phyloP scores from a whole-genome alignment of 768 basidiomycete species.

The Exidia glandulosa region DNA sequence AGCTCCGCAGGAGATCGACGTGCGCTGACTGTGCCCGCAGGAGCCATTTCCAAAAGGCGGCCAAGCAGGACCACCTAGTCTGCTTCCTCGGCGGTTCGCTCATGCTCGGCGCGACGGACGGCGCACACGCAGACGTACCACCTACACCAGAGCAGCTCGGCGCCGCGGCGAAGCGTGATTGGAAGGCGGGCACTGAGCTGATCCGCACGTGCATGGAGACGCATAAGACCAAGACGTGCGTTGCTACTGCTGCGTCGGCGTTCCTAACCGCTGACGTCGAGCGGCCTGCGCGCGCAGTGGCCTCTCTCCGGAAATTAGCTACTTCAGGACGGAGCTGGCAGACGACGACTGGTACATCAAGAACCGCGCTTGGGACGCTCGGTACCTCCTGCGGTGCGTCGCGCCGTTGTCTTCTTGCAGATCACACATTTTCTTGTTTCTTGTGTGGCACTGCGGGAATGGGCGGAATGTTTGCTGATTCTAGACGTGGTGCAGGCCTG shows the following conservation, averaged over 20 bases:
- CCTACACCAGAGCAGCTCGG: slow-evolving; percentile 56
- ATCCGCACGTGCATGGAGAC: slow-evolving; percentile 83
- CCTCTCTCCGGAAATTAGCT: slow-evolving; percentile 79
- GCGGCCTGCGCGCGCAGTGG: slow-evolving; percentile 37
- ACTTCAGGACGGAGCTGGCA: slow-evolving; percentile 51
- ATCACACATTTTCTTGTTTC: not conserved
- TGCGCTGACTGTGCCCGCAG: not conserved
- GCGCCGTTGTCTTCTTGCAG: not conserved
- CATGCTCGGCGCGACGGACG: slow-evolving; percentile 76
- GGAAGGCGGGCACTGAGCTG: slow-evolving; percentile 69
- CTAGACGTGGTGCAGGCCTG: slow-evolving; percentile 44
- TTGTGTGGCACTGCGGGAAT: not conserved
- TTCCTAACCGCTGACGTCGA: not conserved
- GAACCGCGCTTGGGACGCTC: slow-evolving; percentile 53
- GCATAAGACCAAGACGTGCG: slow-evolving; percentile 73
- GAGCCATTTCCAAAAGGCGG: not conserved
- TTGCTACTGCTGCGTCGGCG: slow-evolving; percentile 5
- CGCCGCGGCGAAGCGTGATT: slow-evolving; percentile 56
- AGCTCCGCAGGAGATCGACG: too few relatives aligned
- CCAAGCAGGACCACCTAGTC: slow-evolving; percentile 89
- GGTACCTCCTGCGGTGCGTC: slow-evolving; percentile 77
- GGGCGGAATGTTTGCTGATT: not conserved
- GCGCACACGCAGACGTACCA: slow-evolving; percentile 45
- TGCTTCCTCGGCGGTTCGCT: slow-evolving; percentile 92
- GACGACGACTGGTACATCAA: slow-evolving; percentile 88